Base-by-base conservation (phyloP, 805 yeast species). In the Saturnispora quitensis region DNA sequence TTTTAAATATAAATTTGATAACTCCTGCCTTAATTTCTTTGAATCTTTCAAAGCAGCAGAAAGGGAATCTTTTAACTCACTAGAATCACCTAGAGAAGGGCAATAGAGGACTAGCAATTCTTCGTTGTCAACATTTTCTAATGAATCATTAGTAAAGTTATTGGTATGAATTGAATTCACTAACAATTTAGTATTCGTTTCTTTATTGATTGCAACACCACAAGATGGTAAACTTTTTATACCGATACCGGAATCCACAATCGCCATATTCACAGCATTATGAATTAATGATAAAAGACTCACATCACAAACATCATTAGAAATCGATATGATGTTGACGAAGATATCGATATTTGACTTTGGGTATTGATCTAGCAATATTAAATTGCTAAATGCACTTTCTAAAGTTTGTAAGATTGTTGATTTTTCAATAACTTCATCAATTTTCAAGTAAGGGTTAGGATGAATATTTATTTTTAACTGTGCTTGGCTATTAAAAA, bases 191-290 rank as follows among this genome's bases (percentile, higher is more conserved):
- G 55, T 53, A 5, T 35, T 27, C 17, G 15, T 33, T 12, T 48
- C 53, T 4, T 46, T 49, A 5, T 53, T 47, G 20, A 48, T 50
- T 5, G 47, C 43, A 35, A 60, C 56, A 1, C 88, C 86, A 55
- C 84, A 74, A 7, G 89, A 77, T 1, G 89, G 90, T 55, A 89
- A 70, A 61, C 90, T 95, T 51, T 78, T 73, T 28, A 89, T 64
- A 59, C 90, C 95, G 27, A 91, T 81, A 7, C 89, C 89, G 0
- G 97, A 84, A 66, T 93, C 93, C 0, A 86, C 81, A 52, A 93
- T 66, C 0, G 97, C 95, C 48, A 89, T 63, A 3, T 86, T 78
- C 0, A 86, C 75, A 38, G 81, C 75, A 56, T 81, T 82, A n/a
- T 79, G 73, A 3, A 82, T 63, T 33, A 69, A 67, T 40, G 76